Conservation (phyloP, 208 protist genomes). For the Crithidia mellificae region DNA sequence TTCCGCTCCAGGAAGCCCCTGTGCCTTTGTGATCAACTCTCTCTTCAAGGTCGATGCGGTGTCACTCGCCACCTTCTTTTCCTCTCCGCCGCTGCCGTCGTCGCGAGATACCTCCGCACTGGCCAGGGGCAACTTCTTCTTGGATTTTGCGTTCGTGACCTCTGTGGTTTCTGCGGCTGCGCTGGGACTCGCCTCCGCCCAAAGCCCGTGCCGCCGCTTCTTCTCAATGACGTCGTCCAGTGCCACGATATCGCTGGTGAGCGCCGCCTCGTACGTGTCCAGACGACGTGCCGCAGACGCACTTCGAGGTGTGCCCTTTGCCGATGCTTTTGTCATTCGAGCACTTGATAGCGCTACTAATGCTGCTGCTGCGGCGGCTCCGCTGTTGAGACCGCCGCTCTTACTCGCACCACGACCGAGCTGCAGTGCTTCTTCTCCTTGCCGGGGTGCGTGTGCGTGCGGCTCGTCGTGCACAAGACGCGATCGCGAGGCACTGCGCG, state of each 20-base stretch:
- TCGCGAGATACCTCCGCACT: background rate
- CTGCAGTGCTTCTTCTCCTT: too few species aligned
- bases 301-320: background rate
- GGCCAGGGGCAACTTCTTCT: background rate
- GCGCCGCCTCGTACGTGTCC: conserved; percentile 15
- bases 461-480: background rate
- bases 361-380: too few species aligned
- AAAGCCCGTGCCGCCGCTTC: conserved; percentile 24
- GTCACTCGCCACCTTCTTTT: too few species aligned
- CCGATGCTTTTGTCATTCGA: background rate
- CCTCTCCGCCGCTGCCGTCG: too few species aligned
- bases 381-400: background rate
- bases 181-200: conserved; percentile 18
- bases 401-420: too few species aligned
- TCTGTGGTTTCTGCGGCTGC: conserved; percentile 11
- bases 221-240: conserved; percentile 30
- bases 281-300: conserved; percentile 11
- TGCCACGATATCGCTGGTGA: conserved; percentile 18
- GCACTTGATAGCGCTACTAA: background rate
- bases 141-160: background rate
- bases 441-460: too few species aligned
- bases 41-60: too few species aligned
- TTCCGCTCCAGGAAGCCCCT: too few species aligned
- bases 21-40: too few species aligned
- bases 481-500: conserved; percentile 7